A percentile compares a stretch with the other conserved stretches of the same genome.
These are phyloP conservation scores for Phialocephala subalpina DNA, from an alignment of 2,329 filamentous ascomycete species.

Conservation along the genomic window DNA sequence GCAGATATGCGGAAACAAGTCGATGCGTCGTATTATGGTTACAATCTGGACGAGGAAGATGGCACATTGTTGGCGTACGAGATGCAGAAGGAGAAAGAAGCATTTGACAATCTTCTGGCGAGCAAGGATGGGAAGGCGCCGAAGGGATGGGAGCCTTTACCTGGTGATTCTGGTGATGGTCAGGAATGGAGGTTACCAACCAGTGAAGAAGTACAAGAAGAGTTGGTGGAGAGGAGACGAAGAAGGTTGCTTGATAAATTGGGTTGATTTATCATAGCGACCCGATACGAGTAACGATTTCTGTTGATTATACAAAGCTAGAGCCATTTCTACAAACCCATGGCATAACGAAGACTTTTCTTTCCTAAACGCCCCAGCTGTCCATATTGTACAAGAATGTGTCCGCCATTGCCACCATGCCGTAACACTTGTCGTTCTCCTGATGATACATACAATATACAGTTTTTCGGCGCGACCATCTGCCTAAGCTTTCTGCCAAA, in stretches of 20 bases:
- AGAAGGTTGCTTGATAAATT: slow-evolving; percentile 82
- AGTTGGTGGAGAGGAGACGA: slow-evolving; percentile 86
- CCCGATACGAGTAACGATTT: not conserved
- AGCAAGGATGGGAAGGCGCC: slow-evolving; percentile 65
- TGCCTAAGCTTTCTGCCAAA: too few species aligned
- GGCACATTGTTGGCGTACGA: slow-evolving; percentile 83
- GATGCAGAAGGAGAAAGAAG: slow-evolving; percentile 82
- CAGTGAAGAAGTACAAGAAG: slow-evolving; percentile 91
- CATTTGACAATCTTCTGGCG: slow-evolving; percentile 71
- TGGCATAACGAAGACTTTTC: not conserved
- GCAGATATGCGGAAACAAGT: slow-evolving; percentile 78
- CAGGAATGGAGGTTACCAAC: slow-evolving; percentile 84
- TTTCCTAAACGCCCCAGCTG: not conserved
- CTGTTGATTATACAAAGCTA: not conserved
- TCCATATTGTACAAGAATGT: not conserved
- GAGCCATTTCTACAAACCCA: not conserved
- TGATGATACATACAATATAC: not conserved
- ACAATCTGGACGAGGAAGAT: slow-evolving; percentile 91
- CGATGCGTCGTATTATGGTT: slow-evolving; percentile 95
- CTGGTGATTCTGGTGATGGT: slow-evolving; percentile 87
- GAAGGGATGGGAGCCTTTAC: slow-evolving; percentile 83
- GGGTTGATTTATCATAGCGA: slow-evolving; percentile 29
- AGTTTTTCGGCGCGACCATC: too few species aligned
- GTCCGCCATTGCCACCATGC: not conserved
- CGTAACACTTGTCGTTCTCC: not conserved